phyloP scores from a whole-genome alignment of 2,329 filamentous ascomycete genomes.

The Ilyonectria mors-panacis region DNA sequence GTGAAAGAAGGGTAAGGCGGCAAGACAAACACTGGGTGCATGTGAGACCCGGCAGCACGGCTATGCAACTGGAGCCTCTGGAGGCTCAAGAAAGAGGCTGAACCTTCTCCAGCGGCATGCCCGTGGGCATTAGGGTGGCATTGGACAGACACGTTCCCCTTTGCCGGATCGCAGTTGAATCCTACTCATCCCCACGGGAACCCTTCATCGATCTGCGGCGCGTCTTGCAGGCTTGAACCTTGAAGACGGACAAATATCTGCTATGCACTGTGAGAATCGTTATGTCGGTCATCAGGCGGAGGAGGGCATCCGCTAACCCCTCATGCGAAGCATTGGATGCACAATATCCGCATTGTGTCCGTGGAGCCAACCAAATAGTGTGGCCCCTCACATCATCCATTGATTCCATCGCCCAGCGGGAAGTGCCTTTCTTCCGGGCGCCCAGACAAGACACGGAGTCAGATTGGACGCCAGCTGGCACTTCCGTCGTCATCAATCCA shows the following conservation, averaged over 20 bases:
- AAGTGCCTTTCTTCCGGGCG: constrained; percentile 16
- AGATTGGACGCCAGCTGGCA: constrained; percentile 17
- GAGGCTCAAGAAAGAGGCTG: not conserved
- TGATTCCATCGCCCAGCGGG: constrained; percentile 11
- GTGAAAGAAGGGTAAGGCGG: constrained; percentile 4
- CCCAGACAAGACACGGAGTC: not conserved
- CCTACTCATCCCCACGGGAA: constrained; percentile 4
- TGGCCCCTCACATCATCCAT: constrained; percentile 14
- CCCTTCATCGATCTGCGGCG: constrained; percentile 13
- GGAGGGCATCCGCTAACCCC: not conserved
- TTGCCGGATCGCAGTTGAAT: not conserved
- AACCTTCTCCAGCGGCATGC: constrained; percentile 5
- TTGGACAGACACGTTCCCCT: constrained; percentile 5
- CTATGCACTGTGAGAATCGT: not conserved
- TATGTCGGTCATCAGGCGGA: not conserved
- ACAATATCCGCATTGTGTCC: not conserved
- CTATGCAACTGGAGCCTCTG: constrained; percentile 13
- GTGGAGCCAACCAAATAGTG: not conserved
- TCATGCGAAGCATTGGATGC: not conserved
- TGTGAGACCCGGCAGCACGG: constrained; percentile 11
- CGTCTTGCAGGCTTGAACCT: constrained; percentile 17
- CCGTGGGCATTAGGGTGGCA: not conserved
- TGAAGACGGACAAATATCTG: constrained; percentile 6
- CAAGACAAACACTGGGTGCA: constrained; percentile 16
- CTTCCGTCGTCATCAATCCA: constrained; percentile 16